phyloP scores from a whole-genome alignment of 352 stramenopile species.

The Peronospora belbahrii region DNA sequence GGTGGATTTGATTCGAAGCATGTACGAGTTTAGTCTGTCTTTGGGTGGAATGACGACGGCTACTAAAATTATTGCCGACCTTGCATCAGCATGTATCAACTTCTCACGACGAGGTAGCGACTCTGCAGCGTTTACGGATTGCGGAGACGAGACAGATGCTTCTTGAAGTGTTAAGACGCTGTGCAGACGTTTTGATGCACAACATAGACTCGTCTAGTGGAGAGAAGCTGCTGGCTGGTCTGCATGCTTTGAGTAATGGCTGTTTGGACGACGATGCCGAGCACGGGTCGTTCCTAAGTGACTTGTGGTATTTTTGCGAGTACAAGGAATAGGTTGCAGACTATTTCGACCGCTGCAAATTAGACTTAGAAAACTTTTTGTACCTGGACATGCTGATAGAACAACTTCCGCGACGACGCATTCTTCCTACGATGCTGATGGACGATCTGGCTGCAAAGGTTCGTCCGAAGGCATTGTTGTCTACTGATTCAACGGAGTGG shows the following conservation, averaged over 20 bases:
- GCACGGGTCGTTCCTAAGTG: slow-evolving; percentile 61
- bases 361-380: slow-evolving; percentile 52
- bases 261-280: slow-evolving; percentile 41
- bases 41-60: slow-evolving; percentile 20
- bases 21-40: slow-evolving; percentile 44
- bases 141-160: slow-evolving; percentile 39
- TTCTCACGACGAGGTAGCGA: slow-evolving; percentile 30
- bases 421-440: slow-evolving; percentile 12
- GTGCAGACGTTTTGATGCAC: slow-evolving; percentile 31
- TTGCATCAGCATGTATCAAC: slow-evolving; percentile 40
- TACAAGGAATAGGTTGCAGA: slow-evolving; percentile 54
- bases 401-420: slow-evolving; percentile 40
- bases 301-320: slow-evolving; percentile 55
- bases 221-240: slow-evolving; percentile 45
- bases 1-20: slow-evolving; percentile 30
- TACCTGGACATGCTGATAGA: slow-evolving; percentile 74
- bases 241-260: slow-evolving; percentile 58
- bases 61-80: slow-evolving; percentile 32
- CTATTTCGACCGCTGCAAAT: slow-evolving; percentile 43
- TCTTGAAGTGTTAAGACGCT: slow-evolving; percentile 24
- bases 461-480: slow-evolving; percentile 1
- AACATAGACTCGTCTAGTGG: slow-evolving; percentile 11
- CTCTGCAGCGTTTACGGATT: slow-evolving; percentile 30
- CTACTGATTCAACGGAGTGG: slow-evolving; percentile 13
- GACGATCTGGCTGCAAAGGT: slow-evolving; percentile 16